Percentiles rank a stretch among this genome's conserved stretches.
Evolutionary conservation across 1,139 yeast species (phyloP).

Genomic region (Lipomyces yarrowii): DNA sequence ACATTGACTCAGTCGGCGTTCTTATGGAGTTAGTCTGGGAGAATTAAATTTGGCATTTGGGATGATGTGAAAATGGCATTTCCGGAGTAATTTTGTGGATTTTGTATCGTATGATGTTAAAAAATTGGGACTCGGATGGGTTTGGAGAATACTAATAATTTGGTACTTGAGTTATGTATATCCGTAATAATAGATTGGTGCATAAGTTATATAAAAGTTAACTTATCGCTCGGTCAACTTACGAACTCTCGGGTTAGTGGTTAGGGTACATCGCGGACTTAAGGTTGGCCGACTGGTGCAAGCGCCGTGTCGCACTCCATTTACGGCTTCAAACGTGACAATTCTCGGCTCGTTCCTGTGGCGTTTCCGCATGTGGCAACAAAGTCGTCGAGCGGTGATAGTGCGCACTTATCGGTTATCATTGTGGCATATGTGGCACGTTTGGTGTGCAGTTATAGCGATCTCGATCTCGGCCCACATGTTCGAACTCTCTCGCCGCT

Average conservation of each 20-base stretch:
- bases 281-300: not conserved
- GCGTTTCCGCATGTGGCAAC: not conserved
- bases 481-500: not conserved
- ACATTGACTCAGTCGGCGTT: not conserved
- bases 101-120: not conserved
- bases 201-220: too few relatives aligned
- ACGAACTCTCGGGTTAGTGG: too few relatives aligned
- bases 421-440: not conserved
- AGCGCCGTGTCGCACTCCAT: not conserved
- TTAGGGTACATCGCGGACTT: not conserved
- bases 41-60: not conserved
- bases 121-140: not conserved
- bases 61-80: not conserved
- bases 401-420: not conserved
- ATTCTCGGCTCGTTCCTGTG: not conserved
- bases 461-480: not conserved
- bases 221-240: too few relatives aligned
- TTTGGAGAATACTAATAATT: not conserved
- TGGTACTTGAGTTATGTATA: not conserved
- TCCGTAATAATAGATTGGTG: not conserved
- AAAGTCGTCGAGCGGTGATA: not conserved
- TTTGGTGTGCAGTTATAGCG: not conserved
- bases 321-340: not conserved
- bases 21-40: not conserved
- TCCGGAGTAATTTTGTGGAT: not conserved